Evolutionary conservation across 176 grass and related monocot species (phyloP).

Genomic region (Lolium perenne): DNA sequence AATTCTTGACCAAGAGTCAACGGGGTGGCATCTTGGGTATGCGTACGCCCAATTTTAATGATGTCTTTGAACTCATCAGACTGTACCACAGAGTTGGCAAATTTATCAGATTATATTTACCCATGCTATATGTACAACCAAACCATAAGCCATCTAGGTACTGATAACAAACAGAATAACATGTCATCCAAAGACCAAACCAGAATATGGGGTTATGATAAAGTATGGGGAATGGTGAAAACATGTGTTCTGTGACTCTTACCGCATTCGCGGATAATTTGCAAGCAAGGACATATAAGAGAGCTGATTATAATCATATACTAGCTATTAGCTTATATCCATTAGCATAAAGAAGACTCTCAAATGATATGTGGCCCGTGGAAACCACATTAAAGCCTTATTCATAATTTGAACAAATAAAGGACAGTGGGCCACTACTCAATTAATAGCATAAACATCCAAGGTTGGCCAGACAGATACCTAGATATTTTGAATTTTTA

Average conservation of each 20-base stretch:
- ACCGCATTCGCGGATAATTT: background rate
- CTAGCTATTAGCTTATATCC: background rate
- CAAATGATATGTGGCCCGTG: background rate
- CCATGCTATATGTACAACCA: constrained; percentile 19
- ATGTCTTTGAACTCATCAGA: constrained; percentile 94
- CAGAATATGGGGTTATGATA: background rate
- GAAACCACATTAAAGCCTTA: constrained; percentile 8
- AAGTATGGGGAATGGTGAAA: constrained; percentile 26
- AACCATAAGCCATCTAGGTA: background rate
- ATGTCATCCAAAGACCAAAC: constrained; percentile 21
- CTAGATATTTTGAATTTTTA: background rate
- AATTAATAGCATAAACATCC: constrained; percentile 9
- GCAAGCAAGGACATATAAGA: background rate
- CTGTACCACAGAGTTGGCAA: constrained; percentile 48
- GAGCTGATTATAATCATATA: background rate
- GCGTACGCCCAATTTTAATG: constrained; percentile 94
- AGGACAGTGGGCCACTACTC: constrained; percentile 6
- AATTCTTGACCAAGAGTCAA: constrained; percentile 99
- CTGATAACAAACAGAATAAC: background rate
- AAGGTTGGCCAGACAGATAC: background rate
- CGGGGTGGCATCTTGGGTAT: constrained; percentile 98
- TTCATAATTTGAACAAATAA: constrained; percentile 3
- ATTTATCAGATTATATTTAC: constrained; percentile 27
- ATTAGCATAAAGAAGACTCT: constrained; percentile 3
- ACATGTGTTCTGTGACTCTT: constrained; percentile 17